These are phyloP conservation scores for Rhizopogon roseolus DNA, from an alignment of 768 basidiomycete genomes.

Conservation along the genomic window DNA sequence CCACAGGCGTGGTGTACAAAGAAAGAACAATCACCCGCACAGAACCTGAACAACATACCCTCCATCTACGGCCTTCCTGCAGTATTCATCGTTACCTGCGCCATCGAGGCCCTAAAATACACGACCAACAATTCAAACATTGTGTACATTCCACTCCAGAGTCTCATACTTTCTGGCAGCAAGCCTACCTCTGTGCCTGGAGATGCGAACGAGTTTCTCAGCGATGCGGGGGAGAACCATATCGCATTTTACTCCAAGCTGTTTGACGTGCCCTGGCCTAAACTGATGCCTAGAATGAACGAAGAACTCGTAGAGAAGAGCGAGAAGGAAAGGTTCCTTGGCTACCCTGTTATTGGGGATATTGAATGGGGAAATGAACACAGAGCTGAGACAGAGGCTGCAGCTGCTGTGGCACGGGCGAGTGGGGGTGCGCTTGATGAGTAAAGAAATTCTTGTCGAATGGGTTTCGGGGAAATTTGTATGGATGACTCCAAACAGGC, in stretches of 20 bases:
- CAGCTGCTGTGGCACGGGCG: background rate
- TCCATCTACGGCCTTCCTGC: constrained; percentile 8
- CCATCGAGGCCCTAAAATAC: background rate
- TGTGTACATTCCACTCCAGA: constrained; percentile 6
- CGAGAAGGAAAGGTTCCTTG: background rate
- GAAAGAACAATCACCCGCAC: background rate
- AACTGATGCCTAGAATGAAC: too few species aligned
- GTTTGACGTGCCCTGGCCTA: background rate
- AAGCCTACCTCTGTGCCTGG: background rate
- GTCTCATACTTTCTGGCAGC: background rate
- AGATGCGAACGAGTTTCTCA: background rate
- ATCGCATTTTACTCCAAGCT: background rate
- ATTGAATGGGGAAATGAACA: constrained; percentile 12
- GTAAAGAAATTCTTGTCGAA: background rate
- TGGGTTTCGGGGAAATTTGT: background rate
- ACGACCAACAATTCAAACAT: background rate
- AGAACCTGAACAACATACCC: constrained; percentile 12
- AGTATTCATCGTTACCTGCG: background rate
- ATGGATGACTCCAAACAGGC: too few species aligned
- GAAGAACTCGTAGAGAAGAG: background rate
- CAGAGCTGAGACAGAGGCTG: constrained; percentile 2
- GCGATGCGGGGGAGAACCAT: background rate
- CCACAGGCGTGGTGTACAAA: constrained; percentile 9
- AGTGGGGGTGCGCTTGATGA: too few species aligned
- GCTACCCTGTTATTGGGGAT: constrained; percentile 4